Conservation (phyloP, 164 flowering plant species). For the Akebia trifoliata region DNA sequence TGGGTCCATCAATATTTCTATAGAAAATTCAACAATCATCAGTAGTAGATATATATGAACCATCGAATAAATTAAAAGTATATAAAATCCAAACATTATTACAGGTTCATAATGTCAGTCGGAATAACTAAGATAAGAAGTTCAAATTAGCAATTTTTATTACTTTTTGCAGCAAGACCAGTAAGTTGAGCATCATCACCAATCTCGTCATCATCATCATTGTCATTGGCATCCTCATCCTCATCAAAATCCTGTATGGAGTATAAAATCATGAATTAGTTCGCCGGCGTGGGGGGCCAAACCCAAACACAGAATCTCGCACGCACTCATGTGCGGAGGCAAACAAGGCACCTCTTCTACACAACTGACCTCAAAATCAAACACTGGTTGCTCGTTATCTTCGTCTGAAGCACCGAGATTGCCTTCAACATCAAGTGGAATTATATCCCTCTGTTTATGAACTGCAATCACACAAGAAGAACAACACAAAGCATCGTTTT, state of each 20-base stretch:
- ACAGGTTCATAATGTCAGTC: background rate
- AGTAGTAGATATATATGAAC: too few species aligned
- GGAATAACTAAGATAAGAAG: background rate
- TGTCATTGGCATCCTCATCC: conserved; percentile 30
- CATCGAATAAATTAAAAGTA: too few species aligned
- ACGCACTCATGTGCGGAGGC: too few species aligned
- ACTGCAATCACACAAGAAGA: conserved; percentile 37
- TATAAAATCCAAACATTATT: too few species aligned
- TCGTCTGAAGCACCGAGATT: conserved; percentile 65
- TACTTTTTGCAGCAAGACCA: conserved; percentile 67
- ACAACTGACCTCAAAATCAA: conserved; percentile 55
- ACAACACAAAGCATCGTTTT: background rate
- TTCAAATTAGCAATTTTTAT: conserved; percentile 12
- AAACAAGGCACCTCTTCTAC: background rate
- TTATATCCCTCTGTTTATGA: conserved; percentile 77
- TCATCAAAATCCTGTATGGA: conserved; percentile 13
- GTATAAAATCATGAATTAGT: background rate
- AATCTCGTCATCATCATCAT: conserved; percentile 34
- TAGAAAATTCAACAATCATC: too few species aligned
- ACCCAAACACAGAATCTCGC: too few species aligned
- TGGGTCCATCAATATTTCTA: too few species aligned
- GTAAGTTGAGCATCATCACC: conserved; percentile 36
- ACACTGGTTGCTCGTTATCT: conserved; percentile 63
- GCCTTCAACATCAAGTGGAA: conserved; percentile 57
- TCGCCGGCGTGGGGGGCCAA: too few species aligned